Conservation (phyloP, 2,329 filamentous ascomycete genomes). For the Phoma herbarum region DNA sequence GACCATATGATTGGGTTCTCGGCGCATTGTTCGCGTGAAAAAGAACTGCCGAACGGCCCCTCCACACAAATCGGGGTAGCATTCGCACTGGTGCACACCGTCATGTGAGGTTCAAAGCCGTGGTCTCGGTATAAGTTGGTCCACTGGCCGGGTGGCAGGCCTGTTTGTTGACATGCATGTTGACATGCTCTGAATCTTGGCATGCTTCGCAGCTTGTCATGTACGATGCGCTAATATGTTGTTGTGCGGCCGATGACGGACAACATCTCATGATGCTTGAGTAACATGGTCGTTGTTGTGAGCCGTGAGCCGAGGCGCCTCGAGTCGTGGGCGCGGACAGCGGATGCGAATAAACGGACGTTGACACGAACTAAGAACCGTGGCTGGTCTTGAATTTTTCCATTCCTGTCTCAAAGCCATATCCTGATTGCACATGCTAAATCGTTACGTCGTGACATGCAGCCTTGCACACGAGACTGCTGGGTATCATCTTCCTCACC, state of each 20-base stretch:
- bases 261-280: neutral
- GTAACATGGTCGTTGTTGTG: neutral
- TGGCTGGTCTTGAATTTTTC: neutral
- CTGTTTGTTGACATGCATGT: constrained; percentile 9
- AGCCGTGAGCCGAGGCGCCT: neutral
- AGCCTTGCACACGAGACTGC: neutral
- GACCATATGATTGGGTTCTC: constrained; percentile 7
- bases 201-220: constrained; percentile 9
- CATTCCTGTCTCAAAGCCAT: neutral
- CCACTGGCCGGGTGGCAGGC: constrained; percentile 1
- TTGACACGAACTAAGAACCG: neutral
- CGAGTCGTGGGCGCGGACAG: neutral
- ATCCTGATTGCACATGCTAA: neutral
- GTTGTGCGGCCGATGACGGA: constrained; percentile 13
- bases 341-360: neutral
- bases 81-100: constrained; percentile 1
- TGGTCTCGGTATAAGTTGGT: neutral
- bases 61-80: neutral
- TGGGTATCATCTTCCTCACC: constrained; percentile 10
- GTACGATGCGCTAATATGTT: constrained; percentile 1
- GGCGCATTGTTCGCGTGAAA: neutral
- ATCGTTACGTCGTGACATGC: constrained; percentile 5
- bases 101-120: constrained; percentile 10
- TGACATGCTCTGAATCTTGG: constrained; percentile 12
- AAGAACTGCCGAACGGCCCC: constrained; percentile 13